Evolutionary conservation across 2,329 filamentous ascomycete species (phyloP), one percentile per base, ranked within the genome.

Genomic region (Colletotrichum paranaense): DNA sequence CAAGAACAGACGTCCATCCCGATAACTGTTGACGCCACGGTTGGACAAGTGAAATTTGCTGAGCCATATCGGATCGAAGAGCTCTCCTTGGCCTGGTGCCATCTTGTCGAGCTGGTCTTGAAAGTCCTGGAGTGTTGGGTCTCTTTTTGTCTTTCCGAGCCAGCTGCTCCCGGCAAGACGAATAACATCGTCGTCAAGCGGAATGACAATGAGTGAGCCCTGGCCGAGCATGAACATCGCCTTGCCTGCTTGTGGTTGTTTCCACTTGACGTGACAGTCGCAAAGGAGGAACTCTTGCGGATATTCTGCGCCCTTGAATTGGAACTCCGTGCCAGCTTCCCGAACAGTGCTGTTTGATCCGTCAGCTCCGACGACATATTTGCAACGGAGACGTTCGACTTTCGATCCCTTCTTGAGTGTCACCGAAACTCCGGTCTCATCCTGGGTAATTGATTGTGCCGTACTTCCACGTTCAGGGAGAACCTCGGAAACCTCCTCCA

Each of bases 351-450:
- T 86, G 75, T 85, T 85, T 0, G 84, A 82, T 26, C 86, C 86
- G 65, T 88, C 86, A 63, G 85, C 87, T 24, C 86, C 86, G 32
- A 86, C 82, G 11, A 87, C 80, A 68, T 85, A 88, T 11, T 78
- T 76, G 75, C 81, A 77, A 74, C 78, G 77, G 64, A 85, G 26
- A 32, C 76, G 71, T 38, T 81, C 77, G n/a, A 72, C 77, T 1
- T 66, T 63, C 4, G 74, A 70, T 28, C 75, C 55, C 22, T 62
- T 74, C 12, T 75, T 74, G 16, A 84, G 56, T 1, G 59, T 73
- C 1, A 78, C 78, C 19, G 42, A 19, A 8, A 46, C 42, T n/a
- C 19, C 42, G 19, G 19, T 46, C 42, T 46, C 42, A n/a, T 46
- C 42, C 42, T 46, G 42, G 3, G 6, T n/a, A 7, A 46, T 46